Conservation (phyloP, 2,329 filamentous ascomycete species). For the Sclerotinia subarctica region DNA sequence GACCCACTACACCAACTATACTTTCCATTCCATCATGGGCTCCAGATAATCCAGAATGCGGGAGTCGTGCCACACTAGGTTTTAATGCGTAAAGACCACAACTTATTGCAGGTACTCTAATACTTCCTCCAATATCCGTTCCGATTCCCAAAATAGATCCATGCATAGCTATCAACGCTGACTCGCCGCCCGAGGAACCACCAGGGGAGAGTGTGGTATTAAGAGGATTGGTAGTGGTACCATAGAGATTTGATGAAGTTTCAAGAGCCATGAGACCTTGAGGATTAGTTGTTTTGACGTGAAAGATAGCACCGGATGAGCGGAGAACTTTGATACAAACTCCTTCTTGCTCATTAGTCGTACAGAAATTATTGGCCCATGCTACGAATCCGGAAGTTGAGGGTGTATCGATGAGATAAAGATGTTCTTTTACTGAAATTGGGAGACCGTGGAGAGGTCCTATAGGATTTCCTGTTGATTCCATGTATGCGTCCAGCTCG, state of each 20-base stretch:
- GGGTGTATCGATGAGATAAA: constrained; percentile 42
- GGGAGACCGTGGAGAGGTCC: constrained; percentile 63
- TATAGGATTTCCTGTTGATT: constrained; percentile 41
- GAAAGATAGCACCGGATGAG: constrained; percentile 49
- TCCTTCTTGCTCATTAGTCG: constrained; percentile 44
- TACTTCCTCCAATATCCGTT: constrained; percentile 29
- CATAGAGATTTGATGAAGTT: constrained; percentile 43
- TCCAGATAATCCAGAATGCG: constrained; percentile 35
- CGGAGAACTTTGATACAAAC: constrained; percentile 46
- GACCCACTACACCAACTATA: constrained; percentile 47
- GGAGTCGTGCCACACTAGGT: constrained; percentile 30
- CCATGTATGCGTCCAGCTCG: constrained; percentile 46
- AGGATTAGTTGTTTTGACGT: constrained; percentile 52
- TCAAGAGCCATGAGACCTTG: constrained; percentile 49
- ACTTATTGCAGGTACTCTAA: constrained; percentile 42
- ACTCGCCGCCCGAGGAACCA: constrained; percentile 61
- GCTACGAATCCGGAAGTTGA: constrained; percentile 44
- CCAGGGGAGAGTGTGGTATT: constrained; percentile 56
- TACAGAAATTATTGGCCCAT: constrained; percentile 42
- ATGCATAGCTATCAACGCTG: constrained; percentile 53
- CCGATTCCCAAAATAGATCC: constrained; percentile 47
- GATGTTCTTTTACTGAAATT: constrained; percentile 55
- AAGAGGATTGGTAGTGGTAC: constrained; percentile 51
- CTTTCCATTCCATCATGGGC: constrained; percentile 53
- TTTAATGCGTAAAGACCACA: constrained; percentile 45